Evolutionary conservation across 805 yeast genomes (phyloP), one percentile per base, ranked within the genome.

Genomic region (Kodamaea neixiangensis): DNA sequence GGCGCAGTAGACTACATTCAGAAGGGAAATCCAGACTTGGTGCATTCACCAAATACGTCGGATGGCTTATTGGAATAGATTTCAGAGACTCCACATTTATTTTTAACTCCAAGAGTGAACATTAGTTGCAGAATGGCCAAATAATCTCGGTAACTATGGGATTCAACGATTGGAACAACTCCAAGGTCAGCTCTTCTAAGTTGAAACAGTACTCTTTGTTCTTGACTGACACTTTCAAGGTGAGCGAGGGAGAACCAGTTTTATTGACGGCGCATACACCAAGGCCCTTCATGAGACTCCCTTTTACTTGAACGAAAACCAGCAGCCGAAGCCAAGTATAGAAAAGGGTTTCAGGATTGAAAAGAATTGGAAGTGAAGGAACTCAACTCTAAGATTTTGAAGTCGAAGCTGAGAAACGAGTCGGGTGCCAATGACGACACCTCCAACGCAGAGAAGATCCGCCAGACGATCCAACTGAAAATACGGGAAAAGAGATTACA

Each of bases 51-150:
- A 87, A 87, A 62, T 89, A 89, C 61, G 80, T 86, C 55, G 98
- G 98, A 48, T 89, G 94, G 80, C 75, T 89, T 51, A 85, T 89
- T 51, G 98, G 98, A 52, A 79, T 93, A 54, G 97, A 90, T 61
- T 89, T 89, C 63, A 80, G 96, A 68, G 97, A 91, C 66, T 78
- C 92, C 0, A 73, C 85, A 2, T 82, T 88, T 56, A 76, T 90
- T 14, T 72, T 93, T 48, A 88, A 87, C 62, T 77, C 81, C 20
- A 91, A 88, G 61, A 87, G 83, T 65, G 87, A 85, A 37, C 77
- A 93, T 57, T 70, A 66, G 18, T 71, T 93, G 46, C 78, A 78
- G 52, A 86, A 84, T 52, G 93, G 92, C 39, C 85, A 89, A 59
- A 83, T 89, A 15, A 78, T 90, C 48, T 83, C 89, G 41, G 69